These are phyloP conservation scores for Elaeis guineensis DNA, from an alignment of 176 grass and related monocot genomes.

Conservation along the genomic window DNA sequence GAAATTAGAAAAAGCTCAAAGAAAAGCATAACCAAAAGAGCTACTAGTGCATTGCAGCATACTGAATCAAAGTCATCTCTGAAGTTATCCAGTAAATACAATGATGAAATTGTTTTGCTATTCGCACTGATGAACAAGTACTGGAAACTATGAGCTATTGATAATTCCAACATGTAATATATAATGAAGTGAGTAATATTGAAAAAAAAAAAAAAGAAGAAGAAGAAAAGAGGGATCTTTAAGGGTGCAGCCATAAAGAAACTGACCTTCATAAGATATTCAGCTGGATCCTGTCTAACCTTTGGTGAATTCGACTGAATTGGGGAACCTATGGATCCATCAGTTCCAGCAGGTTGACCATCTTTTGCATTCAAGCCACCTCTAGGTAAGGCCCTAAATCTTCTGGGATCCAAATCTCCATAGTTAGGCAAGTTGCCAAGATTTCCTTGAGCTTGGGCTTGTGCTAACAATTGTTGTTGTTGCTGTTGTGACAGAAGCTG, in stretches of 20 bases:
- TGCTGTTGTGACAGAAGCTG: slow-evolving; percentile 96
- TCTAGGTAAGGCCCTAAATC: slow-evolving; percentile 51
- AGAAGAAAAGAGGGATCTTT: neutral
- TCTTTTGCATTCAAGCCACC: slow-evolving; percentile 72
- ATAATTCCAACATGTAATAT: too few species aligned
- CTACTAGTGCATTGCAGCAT: too few species aligned
- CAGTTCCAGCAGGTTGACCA: slow-evolving; percentile 61
- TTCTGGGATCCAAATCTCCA: slow-evolving; percentile 75
- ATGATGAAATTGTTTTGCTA: too few species aligned
- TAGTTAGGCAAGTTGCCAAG: slow-evolving; percentile 49
- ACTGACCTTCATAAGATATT: slow-evolving; percentile 74
- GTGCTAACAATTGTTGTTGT: slow-evolving; percentile 88
- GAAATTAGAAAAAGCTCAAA: too few species aligned
- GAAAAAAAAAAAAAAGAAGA: slow-evolving; percentile 1
- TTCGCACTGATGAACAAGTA: too few species aligned
- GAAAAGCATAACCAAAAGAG: too few species aligned
- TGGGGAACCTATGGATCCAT: slow-evolving; percentile 79
- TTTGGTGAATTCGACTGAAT: slow-evolving; percentile 79
- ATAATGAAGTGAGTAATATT: neutral
- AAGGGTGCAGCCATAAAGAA: slow-evolving; percentile 8
- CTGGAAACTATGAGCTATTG: too few species aligned
- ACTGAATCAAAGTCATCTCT: too few species aligned
- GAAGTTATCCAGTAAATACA: too few species aligned
- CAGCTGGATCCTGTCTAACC: slow-evolving; percentile 51
- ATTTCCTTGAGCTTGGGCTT: slow-evolving; percentile 82